Evolutionary conservation across 2,329 filamentous ascomycete genomes (phyloP).

Genomic region (Aureobasidium sp.): DNA sequence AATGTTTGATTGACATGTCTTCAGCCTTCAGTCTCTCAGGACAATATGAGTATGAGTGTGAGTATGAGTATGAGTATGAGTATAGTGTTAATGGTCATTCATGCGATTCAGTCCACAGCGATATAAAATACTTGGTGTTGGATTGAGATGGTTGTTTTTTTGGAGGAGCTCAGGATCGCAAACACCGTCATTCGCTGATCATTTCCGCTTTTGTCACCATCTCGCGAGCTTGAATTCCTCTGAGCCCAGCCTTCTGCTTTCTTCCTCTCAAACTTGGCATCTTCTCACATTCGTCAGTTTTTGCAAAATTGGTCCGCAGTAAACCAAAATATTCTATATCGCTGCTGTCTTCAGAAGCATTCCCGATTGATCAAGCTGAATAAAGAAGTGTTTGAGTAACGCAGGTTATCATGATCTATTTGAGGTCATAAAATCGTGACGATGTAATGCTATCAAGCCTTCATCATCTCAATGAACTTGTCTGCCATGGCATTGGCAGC

Average conservation of each 20-base stretch:
- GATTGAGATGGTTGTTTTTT: background rate
- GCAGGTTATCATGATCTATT: background rate
- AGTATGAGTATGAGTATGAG: too few relatives aligned
- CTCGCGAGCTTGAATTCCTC: slow-evolving; percentile 3
- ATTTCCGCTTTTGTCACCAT: background rate
- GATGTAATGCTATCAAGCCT: background rate
- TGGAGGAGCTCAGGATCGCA: background rate
- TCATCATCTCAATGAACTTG: slow-evolving; percentile 31
- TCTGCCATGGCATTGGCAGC: slow-evolving; percentile 28
- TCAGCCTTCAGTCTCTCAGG: background rate
- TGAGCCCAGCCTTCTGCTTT: background rate
- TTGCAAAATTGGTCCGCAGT: too few relatives aligned
- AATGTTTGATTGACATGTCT: background rate
- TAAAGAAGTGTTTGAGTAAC: background rate
- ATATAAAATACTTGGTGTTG: background rate
- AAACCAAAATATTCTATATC: too few relatives aligned
- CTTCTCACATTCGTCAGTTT: background rate
- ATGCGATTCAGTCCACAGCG: too few relatives aligned
- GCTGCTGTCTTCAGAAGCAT: background rate
- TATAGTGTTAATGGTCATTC: too few relatives aligned
- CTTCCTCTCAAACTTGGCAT: background rate
- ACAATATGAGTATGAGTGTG: too few relatives aligned
- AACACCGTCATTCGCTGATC: background rate
- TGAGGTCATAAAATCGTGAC: background rate
- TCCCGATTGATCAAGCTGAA: background rate